phyloP scores from a whole-genome alignment of 2,329 filamentous ascomycete species.

The Clarireedia homoeocarpa region DNA sequence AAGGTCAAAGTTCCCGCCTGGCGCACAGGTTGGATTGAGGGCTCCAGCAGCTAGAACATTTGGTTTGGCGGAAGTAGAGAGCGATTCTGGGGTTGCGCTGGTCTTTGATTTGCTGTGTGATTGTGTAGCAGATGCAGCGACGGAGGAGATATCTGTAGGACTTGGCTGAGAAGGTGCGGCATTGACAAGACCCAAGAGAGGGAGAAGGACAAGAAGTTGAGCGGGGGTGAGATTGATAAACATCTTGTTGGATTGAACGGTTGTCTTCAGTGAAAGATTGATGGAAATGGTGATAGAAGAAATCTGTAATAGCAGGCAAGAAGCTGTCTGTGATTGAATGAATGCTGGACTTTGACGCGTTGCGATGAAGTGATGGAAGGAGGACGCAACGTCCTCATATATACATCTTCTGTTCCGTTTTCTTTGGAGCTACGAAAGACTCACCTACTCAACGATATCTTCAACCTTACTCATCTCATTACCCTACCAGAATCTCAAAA shows the following conservation, averaged over 20 bases:
- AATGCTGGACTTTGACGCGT: too few relatives aligned
- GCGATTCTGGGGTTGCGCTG: not conserved
- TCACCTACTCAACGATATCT: too few relatives aligned
- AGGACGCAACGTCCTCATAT: too few relatives aligned
- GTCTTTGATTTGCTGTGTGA: not conserved
- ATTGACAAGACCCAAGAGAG: not conserved
- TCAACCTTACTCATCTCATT: too few relatives aligned
- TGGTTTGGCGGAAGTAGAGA: not conserved
- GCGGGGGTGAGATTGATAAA: not conserved
- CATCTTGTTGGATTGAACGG: not conserved
- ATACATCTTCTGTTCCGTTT: too few relatives aligned
- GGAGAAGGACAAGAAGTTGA: slow-evolving; percentile 3
- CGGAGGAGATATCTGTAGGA: not conserved
- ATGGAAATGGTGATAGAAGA: not conserved
- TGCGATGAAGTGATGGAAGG: too few relatives aligned
- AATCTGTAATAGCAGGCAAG: not conserved
- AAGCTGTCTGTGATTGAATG: not conserved
- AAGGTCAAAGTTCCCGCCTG: slow-evolving; percentile 32
- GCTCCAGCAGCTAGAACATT: not conserved
- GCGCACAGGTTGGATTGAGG: slow-evolving; percentile 11
- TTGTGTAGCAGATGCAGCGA: not conserved
- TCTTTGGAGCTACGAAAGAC: too few relatives aligned
- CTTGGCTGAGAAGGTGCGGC: not conserved
- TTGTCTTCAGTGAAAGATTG: not conserved
- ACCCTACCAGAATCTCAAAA: not conserved